Evolutionary conservation across 352 stramenopile species (phyloP).

Genomic region (Phytophthora nicotianae): DNA sequence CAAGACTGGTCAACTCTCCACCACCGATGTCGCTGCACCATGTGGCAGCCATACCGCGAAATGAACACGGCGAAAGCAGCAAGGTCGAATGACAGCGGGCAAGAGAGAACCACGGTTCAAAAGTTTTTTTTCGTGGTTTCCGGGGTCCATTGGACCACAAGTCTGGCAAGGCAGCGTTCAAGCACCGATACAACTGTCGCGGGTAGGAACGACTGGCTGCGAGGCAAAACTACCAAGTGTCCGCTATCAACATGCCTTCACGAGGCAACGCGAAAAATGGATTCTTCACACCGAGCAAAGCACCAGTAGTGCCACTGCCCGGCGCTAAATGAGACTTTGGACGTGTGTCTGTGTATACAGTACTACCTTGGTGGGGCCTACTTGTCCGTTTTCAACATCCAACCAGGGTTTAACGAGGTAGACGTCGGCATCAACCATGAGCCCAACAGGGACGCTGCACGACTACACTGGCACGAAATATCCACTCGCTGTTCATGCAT

Average conservation of each 20-base stretch:
- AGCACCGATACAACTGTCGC: conserved; percentile 12
- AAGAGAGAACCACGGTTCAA: conserved; percentile 14
- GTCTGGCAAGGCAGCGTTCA: conserved; percentile 1
- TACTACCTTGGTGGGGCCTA: conserved; percentile 5
- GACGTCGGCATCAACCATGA: background rate
- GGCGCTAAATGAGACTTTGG: conserved; percentile 23
- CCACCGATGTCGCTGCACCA: conserved; percentile 7
- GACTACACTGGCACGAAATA: conserved; percentile 19
- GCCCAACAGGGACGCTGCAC: conserved; percentile 2
- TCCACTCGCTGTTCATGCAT: conserved; percentile 18
- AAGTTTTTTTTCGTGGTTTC: conserved; percentile 17
- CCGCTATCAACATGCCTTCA: conserved; percentile 2
- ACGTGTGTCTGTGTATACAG: too few relatives aligned
- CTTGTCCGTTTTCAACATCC: conserved; percentile 2
- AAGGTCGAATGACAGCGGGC: conserved; percentile 15
- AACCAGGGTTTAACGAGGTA: too few relatives aligned
- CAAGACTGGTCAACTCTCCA: conserved; percentile 8
- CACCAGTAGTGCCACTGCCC: conserved; percentile 12
- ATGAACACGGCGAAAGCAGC: conserved; percentile 11
- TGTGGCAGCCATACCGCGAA: conserved; percentile 18
- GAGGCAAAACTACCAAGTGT: conserved; percentile 15
- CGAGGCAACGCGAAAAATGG: conserved; percentile 16
- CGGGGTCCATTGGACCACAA: conserved; percentile 13
- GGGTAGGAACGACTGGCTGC: conserved; percentile 16
- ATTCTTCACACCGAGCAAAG: conserved; percentile 16